A percentile compares a stretch with the other conserved stretches of the same genome.
phyloP scores from a whole-genome alignment of 192 early-diverging fungal species.

The Gigaspora rosea region DNA sequence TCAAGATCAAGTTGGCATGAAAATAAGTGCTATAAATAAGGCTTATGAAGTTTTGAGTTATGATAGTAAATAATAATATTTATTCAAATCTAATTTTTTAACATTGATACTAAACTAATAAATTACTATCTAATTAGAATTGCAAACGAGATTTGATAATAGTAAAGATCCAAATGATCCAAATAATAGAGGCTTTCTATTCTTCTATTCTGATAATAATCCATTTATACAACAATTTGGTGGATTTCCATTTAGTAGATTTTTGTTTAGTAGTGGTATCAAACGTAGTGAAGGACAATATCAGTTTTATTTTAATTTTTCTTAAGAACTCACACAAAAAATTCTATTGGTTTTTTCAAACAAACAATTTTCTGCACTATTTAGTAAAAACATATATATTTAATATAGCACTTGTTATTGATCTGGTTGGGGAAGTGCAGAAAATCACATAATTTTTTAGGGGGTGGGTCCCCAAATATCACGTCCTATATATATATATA shows the following conservation, averaged over 20 bases:
- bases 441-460: too few relatives aligned
- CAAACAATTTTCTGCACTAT: too few relatives aligned
- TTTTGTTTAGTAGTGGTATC: constrained; percentile 6
- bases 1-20: constrained; percentile 76
- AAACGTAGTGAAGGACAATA: background rate
- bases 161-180: constrained; percentile 82
- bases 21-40: constrained; percentile 92
- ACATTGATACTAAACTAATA: background rate
- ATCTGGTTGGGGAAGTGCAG: too few relatives aligned
- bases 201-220: constrained; percentile 1
- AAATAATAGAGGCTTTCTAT: background rate
- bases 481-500: too few relatives aligned
- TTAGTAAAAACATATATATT: too few relatives aligned
- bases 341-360: too few relatives aligned
- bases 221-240: constrained; percentile 14
- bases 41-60: constrained; percentile 87
- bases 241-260: constrained; percentile 1
- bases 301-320: background rate
- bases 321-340: too few relatives aligned
- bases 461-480: too few relatives aligned
- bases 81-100: background rate
- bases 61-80: constrained; percentile 43
- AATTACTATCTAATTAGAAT: constrained; percentile 39
- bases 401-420: too few relatives aligned
- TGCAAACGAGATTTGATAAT: constrained; percentile 67